These are phyloP conservation scores for Ceratocystis destructans DNA, from an alignment of 2,329 filamentous ascomycete species.

Conservation along the genomic window DNA sequence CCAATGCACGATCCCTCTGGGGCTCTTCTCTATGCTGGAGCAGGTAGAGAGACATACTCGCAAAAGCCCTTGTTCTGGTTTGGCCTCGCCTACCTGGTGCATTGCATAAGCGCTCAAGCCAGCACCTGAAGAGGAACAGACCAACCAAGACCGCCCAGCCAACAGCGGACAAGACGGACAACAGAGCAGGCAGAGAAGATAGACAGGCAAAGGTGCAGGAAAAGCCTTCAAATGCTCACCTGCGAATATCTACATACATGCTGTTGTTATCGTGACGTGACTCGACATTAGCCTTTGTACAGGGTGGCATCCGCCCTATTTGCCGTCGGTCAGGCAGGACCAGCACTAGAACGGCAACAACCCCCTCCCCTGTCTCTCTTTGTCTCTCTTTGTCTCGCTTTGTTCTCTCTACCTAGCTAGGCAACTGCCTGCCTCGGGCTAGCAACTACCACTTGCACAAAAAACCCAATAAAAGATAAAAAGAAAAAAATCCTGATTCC, in stretches of 20 bases:
- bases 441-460: no score
- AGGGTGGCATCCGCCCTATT: not conserved
- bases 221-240: not conserved
- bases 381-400: no score
- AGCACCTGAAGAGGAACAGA: not conserved
- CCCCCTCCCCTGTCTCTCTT: no score
- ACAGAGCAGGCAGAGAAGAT: not conserved
- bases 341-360: no score
- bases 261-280: not conserved
- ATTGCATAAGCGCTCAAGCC: conserved; percentile 6
- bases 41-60: no score
- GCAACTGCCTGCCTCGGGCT: no score
- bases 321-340: not conserved
- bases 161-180: not conserved
- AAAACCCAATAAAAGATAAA: no score
- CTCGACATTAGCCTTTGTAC: not conserved
- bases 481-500: not conserved
- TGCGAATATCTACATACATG: not conserved
- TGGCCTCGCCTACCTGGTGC: conserved; percentile 15
- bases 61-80: no score
- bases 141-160: not conserved
- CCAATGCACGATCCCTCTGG: conserved; percentile 22
- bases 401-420: no score
- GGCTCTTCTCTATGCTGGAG: conserved; percentile 28
- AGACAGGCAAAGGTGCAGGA: not conserved